Base-by-base conservation (phyloP, 768 basidiomycete species). In the Heimioporus sp. region DNA sequence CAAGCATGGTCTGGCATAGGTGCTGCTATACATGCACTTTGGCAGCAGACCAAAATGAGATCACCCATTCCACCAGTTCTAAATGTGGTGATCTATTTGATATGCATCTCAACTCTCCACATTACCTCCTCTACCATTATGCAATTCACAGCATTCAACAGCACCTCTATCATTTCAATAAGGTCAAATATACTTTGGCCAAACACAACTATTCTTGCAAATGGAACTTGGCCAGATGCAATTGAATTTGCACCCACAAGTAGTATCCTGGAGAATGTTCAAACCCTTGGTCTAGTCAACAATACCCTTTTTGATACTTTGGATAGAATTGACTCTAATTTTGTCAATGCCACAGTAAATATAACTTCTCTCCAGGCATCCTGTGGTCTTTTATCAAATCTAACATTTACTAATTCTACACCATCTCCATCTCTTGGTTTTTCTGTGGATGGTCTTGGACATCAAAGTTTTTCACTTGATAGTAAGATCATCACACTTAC, bases 1-100 rank as follows among this genome's bases (percentile, higher is more conserved):
- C 31, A 40, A 3, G 60, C 65, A 16, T 66, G 65, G 65, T 44
- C 45, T 15, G 58, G 65, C 0, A 52, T 59, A 43, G 64, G 64
- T n/a, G 47, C 57, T 46, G 62, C 64, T 10, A 0, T 57, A 5
- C 10, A 48, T 28, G 9, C 31, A 7, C 41, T 62, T 8, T 64
- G 59, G 62, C 35, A 41, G 15, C 64, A 65, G 37, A 54, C 31
- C 10, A 28, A 41, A 12, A 17, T 52, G 12, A 4, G 43, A 3
- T 53, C 65, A 13, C 64, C 62, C 3, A 9, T 43, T 15, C 45
- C 40, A 43, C 31, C 43, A 6, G 36, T 55, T 16, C 17, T 64
- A 10, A 54, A 57, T 19, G 56, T 62, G 24, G 42, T 34, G 8
- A 17, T 43, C 7, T 66, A 66, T 39, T 52, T 67, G n/a, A 36